Evolutionary conservation across 2,329 filamentous ascomycete genomes (phyloP).

Genomic region (Cladosporium sphaerospermum): DNA sequence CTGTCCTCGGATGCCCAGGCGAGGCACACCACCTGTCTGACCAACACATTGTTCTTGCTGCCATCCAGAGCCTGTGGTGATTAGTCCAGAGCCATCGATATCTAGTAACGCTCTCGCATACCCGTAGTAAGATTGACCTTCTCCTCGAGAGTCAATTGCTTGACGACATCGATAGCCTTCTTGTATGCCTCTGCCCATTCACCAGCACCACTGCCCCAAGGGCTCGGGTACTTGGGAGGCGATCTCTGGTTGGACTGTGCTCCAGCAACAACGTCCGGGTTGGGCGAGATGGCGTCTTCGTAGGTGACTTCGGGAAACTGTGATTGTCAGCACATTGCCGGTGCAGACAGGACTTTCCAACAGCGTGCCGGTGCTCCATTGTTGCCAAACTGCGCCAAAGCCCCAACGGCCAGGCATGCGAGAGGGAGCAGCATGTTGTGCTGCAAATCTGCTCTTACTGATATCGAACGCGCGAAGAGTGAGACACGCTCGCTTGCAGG

Average conservation of each 20-base stretch:
- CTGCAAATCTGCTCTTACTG: not conserved
- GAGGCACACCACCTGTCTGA: slow-evolving; percentile 62
- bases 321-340: slow-evolving; percentile 3
- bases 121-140: slow-evolving; percentile 32
- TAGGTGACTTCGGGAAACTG: slow-evolving; percentile 24
- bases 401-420: slow-evolving; percentile 6
- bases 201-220: slow-evolving; percentile 37
- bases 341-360: slow-evolving; percentile 4
- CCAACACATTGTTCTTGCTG: slow-evolving; percentile 69
- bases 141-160: slow-evolving; percentile 28
- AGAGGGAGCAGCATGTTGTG: slow-evolving; percentile 9
- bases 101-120: slow-evolving; percentile 25
- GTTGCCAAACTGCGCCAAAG: slow-evolving; percentile 11
- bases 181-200: slow-evolving; percentile 33
- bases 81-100: slow-evolving; percentile 14
- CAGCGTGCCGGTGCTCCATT: slow-evolving; percentile 12
- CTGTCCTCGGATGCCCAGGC: slow-evolving; percentile 63
- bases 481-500: not conserved
- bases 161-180: slow-evolving; percentile 27
- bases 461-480: not conserved
- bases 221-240: slow-evolving; percentile 25
- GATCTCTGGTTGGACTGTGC: slow-evolving; percentile 21
- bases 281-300: slow-evolving; percentile 20
- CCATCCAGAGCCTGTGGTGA: slow-evolving; percentile 47
- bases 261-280: slow-evolving; percentile 22